Conservation (phyloP, 768 basidiomycete species). For the Mycena capillaripes region DNA sequence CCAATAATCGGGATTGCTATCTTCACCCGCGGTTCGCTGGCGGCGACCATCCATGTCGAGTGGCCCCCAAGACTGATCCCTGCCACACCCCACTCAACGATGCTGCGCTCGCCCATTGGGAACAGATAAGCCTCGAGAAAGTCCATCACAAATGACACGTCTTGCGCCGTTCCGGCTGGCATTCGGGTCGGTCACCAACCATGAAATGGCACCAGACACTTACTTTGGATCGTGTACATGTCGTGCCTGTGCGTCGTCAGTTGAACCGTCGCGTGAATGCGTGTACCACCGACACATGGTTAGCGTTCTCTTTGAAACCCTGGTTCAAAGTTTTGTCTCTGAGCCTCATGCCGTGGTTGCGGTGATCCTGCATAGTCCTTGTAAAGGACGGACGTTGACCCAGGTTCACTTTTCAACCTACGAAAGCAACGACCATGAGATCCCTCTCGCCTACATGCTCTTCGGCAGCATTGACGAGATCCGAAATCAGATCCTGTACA, state of each 20-base stretch:
- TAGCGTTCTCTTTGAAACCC: constrained; percentile 53
- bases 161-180: constrained; percentile 75
- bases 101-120: constrained; percentile 70
- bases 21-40: constrained; percentile 40
- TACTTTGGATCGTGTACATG: constrained; percentile 64
- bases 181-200: not conserved
- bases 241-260: constrained; percentile 50
- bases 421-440: constrained; percentile 56
- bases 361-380: constrained; percentile 55
- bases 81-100: constrained; percentile 78
- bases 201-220: constrained; percentile 20
- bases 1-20: constrained; percentile 72
- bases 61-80: constrained; percentile 92
- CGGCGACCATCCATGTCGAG: constrained; percentile 80
- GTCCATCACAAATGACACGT: constrained; percentile 87
- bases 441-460: constrained; percentile 32
- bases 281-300: constrained; percentile 54
- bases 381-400: not conserved
- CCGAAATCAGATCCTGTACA: constrained; percentile 44
- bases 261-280: not conserved
- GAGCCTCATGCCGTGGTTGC: constrained; percentile 60
- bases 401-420: constrained; percentile 34
- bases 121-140: constrained; percentile 83
- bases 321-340: constrained; percentile 50
- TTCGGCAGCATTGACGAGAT: constrained; percentile 41